Base-by-base conservation (phyloP, 805 yeast genomes). In the Metschnikowia colocasiae region DNA sequence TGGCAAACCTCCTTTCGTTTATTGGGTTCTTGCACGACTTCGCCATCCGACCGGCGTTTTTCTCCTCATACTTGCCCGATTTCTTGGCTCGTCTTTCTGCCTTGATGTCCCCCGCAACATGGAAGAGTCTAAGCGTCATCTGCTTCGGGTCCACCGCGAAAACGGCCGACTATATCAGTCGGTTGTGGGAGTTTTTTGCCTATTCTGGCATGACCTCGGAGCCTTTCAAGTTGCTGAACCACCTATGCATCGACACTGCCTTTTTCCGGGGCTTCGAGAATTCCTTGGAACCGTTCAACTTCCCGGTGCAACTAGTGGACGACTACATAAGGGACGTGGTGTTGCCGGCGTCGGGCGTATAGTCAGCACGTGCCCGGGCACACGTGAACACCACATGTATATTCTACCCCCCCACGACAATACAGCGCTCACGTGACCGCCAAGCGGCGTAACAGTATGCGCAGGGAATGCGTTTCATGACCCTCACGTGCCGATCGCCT, bases 161-260 rank as follows among this genome's bases (percentile, higher is more conserved):
- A 16, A 41, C 47, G 26, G 35, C n/a, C 7, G 47, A 43, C 20
- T 50, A 54, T 35, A 29, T 50, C 16, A 35, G 26, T 30, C 54
- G 44, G 43, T 33, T 54, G 19, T 54, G 57, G 57, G 49, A 42
- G n/a, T 38, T 54, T 13, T 54, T 51, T 2, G 29, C 41, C 41
- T 47, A 44, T 16, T 41, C 47, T 4, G 47, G 32, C 25, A 25
- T 32, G 19, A 40, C 34, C 39, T 45, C 50, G 9, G 45, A 23
- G 19, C 49, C 46, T 29, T 27, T 54, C 12, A 37, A 15, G 33
- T 36, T 54, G 39, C 47, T 49, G 22, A 29, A 37, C n/a, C 13
- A 33, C 6, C 31, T 54, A 6, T 32, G 27, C 20, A 31, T 54
- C 25, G 52, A 49, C 49, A 54, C 57, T 2, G 32, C 40, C 3